These are phyloP conservation scores for Melanopsichium pennsylvanicum DNA, from an alignment of 1,284 basidiomycete genomes.

Conservation along the genomic window DNA sequence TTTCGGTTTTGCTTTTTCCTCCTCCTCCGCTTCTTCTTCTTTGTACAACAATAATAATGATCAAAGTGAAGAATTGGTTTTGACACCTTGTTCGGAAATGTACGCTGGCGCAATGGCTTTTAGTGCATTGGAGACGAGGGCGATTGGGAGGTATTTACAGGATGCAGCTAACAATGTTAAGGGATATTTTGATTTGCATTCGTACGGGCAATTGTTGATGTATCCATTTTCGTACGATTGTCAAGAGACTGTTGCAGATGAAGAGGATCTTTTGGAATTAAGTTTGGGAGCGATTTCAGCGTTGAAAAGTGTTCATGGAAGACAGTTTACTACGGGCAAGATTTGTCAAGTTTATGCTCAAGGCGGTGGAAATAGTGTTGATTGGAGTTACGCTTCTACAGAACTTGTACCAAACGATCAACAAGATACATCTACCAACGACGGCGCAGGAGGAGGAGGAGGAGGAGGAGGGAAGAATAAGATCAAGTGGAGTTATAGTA, in stretches of 20 bases:
- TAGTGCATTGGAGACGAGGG: slow-evolving; percentile 78
- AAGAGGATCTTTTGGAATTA: slow-evolving; percentile 82
- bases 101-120: slow-evolving; percentile 64
- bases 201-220: slow-evolving; percentile 77
- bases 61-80: too few relatives aligned
- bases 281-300: slow-evolving; percentile 76
- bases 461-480: slow-evolving; percentile 70
- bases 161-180: slow-evolving; percentile 69
- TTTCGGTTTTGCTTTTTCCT: slow-evolving; percentile 72
- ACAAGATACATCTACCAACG: too few relatives aligned
- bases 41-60: too few relatives aligned
- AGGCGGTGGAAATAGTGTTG: slow-evolving; percentile 68
- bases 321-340: slow-evolving; percentile 71
- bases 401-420: neutral
- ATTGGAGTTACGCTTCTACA: slow-evolving; percentile 73
- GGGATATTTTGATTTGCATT: slow-evolving; percentile 79
- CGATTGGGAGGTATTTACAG: slow-evolving; percentile 74
- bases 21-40: slow-evolving; percentile 67
- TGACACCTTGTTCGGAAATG: slow-evolving; percentile 40
- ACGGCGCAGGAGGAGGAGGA: slow-evolving; percentile 68
- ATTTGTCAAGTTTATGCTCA: slow-evolving; percentile 71
- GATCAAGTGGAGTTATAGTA: slow-evolving; percentile 78
- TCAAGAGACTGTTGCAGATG: slow-evolving; percentile 74
- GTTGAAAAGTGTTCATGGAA: slow-evolving; percentile 72
- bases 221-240: slow-evolving; percentile 81